Percentiles rank a stretch among this genome's conserved stretches.
Evolutionary conservation across 2,329 filamentous ascomycete species (phyloP).

Genomic region (Elsinoe batatas): DNA sequence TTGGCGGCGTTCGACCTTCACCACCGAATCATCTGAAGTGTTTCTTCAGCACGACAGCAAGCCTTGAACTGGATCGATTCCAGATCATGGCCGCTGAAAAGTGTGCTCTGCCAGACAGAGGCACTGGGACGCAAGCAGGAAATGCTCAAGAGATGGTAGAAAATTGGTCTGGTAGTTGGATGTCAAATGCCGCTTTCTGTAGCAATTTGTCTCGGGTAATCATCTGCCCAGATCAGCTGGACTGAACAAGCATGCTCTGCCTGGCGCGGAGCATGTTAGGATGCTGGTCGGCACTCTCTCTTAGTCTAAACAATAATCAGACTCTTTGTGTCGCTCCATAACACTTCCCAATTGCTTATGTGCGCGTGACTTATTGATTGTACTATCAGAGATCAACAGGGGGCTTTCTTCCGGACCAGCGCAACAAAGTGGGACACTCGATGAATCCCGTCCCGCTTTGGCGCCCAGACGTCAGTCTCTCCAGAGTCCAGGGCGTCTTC

Average conservation of each 20-base stretch:
- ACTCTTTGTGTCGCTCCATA: conserved; percentile 8
- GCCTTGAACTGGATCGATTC: background rate
- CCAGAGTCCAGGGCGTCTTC: background rate
- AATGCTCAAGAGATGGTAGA: background rate
- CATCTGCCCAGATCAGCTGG: conserved; percentile 9
- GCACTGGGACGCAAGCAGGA: background rate
- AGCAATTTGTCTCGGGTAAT: background rate
- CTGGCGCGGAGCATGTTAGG: conserved; percentile 3
- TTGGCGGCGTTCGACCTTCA: background rate
- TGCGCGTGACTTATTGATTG: background rate
- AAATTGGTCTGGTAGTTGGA: background rate
- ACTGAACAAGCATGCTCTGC: conserved; percentile 6
- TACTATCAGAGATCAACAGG: background rate
- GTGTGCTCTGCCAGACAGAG: background rate
- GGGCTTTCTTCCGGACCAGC: background rate
- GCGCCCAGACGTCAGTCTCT: background rate
- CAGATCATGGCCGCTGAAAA: background rate
- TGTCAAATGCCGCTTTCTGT: background rate
- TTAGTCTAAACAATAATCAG: conserved; percentile 11
- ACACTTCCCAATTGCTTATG: too few species aligned
- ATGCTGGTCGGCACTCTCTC: conserved; percentile 7
- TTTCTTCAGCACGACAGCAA: background rate
- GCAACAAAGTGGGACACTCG: background rate
- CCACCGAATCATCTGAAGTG: background rate
- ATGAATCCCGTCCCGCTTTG: background rate